Evolutionary conservation across 345 rosid species (phyloP).

Genomic region (Camelina laxa): DNA sequence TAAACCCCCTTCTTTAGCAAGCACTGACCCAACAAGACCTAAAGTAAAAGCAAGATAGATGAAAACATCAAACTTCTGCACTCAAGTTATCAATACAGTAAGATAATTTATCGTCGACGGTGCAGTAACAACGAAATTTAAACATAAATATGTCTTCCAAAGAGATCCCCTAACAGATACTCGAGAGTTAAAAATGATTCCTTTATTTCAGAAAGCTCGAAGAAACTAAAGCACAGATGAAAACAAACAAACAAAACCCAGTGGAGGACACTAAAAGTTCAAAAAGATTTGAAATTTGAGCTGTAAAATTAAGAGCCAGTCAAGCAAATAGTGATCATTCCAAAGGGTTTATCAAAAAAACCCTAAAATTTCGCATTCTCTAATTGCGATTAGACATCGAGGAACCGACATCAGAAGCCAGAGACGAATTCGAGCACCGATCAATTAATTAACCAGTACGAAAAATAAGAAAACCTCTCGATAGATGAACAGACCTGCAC

Average conservation of each 20-base stretch:
- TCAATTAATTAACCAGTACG: neutral
- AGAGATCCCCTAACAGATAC: neutral
- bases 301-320: neutral
- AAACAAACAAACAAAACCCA: neutral
- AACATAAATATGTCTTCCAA: neutral
- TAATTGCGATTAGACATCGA: conserved; percentile 16
- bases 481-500: conserved; percentile 43
- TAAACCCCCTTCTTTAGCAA: conserved; percentile 72
- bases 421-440: neutral
- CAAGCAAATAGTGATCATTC: conserved; percentile 7
- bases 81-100: neutral
- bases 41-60: conserved; percentile 16
- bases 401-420: neutral
- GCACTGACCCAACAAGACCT: conserved; percentile 88
- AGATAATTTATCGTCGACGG: neutral
- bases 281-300: conserved; percentile 3
- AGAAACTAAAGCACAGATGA: neutral
- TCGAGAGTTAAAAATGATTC: neutral
- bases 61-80: conserved; percentile 8
- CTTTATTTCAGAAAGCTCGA: neutral
- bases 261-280: neutral
- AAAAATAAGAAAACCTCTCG: neutral
- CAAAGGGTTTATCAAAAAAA: conserved; percentile 42
- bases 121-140: neutral
- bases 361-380: conserved; percentile 40